These are phyloP conservation scores for Aspergillus indologenus DNA, from an alignment of 495 filamentous ascomycete species.

Conservation along the genomic window DNA sequence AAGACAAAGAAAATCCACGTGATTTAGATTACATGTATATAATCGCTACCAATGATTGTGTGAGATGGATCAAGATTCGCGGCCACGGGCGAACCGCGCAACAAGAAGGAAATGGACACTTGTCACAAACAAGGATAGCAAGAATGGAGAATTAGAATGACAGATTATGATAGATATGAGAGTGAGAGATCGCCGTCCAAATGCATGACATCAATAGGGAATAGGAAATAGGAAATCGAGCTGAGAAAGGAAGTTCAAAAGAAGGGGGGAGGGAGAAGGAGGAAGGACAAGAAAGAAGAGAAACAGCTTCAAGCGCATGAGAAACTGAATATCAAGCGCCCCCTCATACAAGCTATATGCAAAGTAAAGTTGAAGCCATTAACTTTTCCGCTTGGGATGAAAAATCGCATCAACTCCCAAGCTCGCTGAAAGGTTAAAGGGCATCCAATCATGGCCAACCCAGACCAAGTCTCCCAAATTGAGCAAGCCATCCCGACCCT, in stretches of 20 bases:
- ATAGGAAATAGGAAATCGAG: no score
- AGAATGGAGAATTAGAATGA: background rate
- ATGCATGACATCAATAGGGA: background rate
- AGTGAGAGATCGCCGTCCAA: background rate
- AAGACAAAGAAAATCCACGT: background rate
- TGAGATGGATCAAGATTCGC: slow-evolving; percentile 8
- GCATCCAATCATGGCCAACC: slow-evolving; percentile 13
- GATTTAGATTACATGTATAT: slow-evolving; percentile 10
- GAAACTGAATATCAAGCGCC: background rate
- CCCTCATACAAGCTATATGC: slow-evolving; percentile 23
- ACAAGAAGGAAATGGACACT: slow-evolving; percentile 12
- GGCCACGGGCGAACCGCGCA: slow-evolving; percentile 1
- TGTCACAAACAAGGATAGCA: background rate
- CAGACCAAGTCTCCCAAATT: slow-evolving; percentile 13
- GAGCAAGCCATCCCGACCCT: slow-evolving; percentile 10
- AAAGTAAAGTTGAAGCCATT: slow-evolving; percentile 20
- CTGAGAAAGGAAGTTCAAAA: background rate
- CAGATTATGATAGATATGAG: background rate
- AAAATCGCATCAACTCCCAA: slow-evolving; percentile 19
- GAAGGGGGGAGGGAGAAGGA: background rate
- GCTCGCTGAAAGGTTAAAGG: slow-evolving; percentile 8
- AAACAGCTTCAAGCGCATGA: background rate
- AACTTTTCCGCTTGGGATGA: slow-evolving; percentile 23
- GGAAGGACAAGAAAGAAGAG: background rate
- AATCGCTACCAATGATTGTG: slow-evolving; percentile 6